Conservation (phyloP, 768 basidiomycete species). For the Hysterangium stoloniferum region DNA sequence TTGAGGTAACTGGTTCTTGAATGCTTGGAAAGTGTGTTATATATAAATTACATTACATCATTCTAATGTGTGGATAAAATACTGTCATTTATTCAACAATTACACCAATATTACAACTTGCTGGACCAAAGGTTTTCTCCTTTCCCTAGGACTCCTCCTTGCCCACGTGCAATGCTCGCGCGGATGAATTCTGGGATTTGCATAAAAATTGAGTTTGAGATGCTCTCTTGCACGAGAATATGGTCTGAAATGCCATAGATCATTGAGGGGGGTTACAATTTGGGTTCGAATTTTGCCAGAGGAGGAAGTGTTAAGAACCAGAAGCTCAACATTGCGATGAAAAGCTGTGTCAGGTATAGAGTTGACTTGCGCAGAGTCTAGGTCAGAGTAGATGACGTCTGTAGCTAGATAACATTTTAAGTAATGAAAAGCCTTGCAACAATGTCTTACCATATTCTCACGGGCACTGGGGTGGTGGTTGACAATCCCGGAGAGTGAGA, state of each 20-base stretch:
- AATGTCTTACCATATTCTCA: no score
- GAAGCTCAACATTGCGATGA: constrained; percentile 46
- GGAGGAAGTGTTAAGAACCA: constrained; percentile 39
- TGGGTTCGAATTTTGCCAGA: constrained; percentile 33
- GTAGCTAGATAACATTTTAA: no score
- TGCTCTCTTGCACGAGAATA: constrained; percentile 43
- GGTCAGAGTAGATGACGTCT: constrained; percentile 25
- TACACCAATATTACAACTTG: no score
- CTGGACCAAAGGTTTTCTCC: constrained; percentile 55
- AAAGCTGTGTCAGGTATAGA: constrained; percentile 34
- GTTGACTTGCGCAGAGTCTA: constrained; percentile 38
- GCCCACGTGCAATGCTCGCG: constrained; percentile 26
- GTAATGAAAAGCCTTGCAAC: no score
- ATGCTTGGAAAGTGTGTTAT: no score
- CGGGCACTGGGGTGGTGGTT: no score
- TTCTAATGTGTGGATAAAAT: no score
- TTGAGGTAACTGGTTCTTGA: no score
- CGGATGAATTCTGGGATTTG: constrained; percentile 23
- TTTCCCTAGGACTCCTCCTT: constrained; percentile 46
- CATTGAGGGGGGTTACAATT: constrained; percentile 45
- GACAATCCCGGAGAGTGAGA: no score
- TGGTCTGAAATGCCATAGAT: constrained; percentile 50
- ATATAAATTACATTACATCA: no score
- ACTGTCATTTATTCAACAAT: no score
- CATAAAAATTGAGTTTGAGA: constrained; percentile 38